Conservation (phyloP, 73 alveolate genomes). For the Paramecium pentaurelia region DNA sequence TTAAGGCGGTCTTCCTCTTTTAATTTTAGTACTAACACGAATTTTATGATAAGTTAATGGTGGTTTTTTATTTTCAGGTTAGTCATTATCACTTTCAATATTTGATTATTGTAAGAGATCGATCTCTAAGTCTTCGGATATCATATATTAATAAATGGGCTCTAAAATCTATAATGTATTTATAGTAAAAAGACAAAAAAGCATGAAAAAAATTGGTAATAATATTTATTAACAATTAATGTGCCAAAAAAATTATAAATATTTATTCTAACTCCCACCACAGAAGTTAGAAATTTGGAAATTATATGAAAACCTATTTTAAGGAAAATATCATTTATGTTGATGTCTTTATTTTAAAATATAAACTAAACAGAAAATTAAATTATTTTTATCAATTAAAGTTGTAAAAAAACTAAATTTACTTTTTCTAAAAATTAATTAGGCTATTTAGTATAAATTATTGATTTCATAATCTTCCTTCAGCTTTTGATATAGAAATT, state of each 20-base stretch:
- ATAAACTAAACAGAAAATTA: too few species aligned
- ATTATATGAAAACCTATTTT: too few species aligned
- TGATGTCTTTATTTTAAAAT: too few species aligned
- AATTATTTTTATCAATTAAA: too few species aligned
- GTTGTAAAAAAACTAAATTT: too few species aligned
- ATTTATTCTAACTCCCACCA: not conserved
- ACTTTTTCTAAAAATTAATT: too few species aligned
- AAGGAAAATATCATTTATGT: too few species aligned
- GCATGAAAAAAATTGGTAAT: not conserved
- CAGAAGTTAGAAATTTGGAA: not conserved
- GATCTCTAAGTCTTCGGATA: not conserved
- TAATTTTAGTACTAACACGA: not conserved
- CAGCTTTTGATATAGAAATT: too few species aligned
- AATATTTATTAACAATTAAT: not conserved
- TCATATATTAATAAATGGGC: not conserved
- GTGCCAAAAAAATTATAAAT: not conserved
- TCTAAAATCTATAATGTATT: not conserved
- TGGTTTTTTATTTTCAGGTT: not conserved
- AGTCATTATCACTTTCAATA: not conserved
- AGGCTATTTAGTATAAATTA: too few species aligned
- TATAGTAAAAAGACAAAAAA: not conserved
- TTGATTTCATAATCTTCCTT: too few species aligned
- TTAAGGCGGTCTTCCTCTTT: not conserved
- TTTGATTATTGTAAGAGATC: not conserved
- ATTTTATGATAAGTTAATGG: not conserved